Evolutionary conservation across 2,329 filamentous ascomycete genomes (phyloP).

Genomic region (Dendryphion nanum): DNA sequence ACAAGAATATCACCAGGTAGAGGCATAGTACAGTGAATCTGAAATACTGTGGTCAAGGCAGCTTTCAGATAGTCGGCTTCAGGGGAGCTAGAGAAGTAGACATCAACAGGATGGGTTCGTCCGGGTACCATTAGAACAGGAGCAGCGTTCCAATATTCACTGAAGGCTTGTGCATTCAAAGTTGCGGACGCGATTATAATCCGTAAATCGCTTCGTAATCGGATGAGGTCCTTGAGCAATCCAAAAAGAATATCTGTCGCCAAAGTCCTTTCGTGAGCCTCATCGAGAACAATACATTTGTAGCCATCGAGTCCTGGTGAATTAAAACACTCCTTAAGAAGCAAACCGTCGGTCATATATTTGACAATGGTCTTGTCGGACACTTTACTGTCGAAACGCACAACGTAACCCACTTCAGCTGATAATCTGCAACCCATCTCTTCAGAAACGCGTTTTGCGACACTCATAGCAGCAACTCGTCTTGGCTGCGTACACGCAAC

Average conservation of each 20-base stretch:
- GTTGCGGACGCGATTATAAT: slow-evolving; percentile 92
- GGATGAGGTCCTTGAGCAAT: slow-evolving; percentile 82
- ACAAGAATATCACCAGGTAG: slow-evolving; percentile 79
- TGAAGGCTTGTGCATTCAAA: slow-evolving; percentile 90
- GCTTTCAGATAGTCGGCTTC: slow-evolving; percentile 93
- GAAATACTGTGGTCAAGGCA: slow-evolving; percentile 88
- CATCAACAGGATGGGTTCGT: slow-evolving; percentile 82
- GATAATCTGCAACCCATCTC: slow-evolving; percentile 90
- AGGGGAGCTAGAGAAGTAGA: slow-evolving; percentile 85
- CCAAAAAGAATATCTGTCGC: slow-evolving; percentile 88
- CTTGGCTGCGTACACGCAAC: slow-evolving; percentile 93
- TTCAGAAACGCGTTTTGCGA: slow-evolving; percentile 92
- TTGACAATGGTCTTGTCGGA: slow-evolving; percentile 88
- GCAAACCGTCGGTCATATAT: slow-evolving; percentile 97
- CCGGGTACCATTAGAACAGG: slow-evolving; percentile 96
- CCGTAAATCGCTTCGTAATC: slow-evolving; percentile 80
- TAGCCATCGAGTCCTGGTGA: slow-evolving; percentile 82
- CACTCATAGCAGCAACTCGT: slow-evolving; percentile 94
- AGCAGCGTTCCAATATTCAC: slow-evolving; percentile 84
- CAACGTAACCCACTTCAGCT: slow-evolving; percentile 89
- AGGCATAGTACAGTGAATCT: slow-evolving; percentile 86
- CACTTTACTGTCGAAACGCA: slow-evolving; percentile 91
- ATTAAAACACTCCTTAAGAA: slow-evolving; percentile 84
- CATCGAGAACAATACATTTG: slow-evolving; percentile 91
- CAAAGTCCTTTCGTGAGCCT: slow-evolving; percentile 91